A percentile compares a stretch with the other conserved stretches of the same genome.
These are phyloP conservation scores for Colletotrichum lini DNA, from an alignment of 2,329 filamentous ascomycete species.

Conservation along the genomic window DNA sequence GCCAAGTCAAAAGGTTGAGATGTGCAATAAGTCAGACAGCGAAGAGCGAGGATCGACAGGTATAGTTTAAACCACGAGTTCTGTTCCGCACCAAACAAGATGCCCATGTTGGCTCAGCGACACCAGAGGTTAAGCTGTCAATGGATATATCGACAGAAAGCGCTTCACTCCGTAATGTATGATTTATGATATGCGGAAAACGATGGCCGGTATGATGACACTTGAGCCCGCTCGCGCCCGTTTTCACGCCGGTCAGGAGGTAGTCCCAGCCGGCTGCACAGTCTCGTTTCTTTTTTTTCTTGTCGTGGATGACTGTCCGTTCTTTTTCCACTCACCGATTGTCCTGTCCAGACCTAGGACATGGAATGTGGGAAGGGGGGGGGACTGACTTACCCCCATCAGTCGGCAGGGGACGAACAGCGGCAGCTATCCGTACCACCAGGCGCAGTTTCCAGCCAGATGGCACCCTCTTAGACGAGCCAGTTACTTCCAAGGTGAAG, in stretches of 20 bases:
- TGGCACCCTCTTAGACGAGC: conserved; percentile 14
- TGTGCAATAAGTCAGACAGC: background rate
- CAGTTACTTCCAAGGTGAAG: background rate
- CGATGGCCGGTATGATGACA: conserved; percentile 9
- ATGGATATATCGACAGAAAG: background rate
- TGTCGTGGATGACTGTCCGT: too few relatives aligned
- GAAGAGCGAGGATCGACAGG: background rate
- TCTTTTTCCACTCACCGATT: background rate
- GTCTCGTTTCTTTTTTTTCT: background rate
- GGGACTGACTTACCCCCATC: background rate
- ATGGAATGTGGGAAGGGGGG: background rate
- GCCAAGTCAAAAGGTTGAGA: background rate
- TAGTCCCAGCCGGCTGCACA: background rate
- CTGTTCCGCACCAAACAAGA: background rate
- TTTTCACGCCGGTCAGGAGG: background rate
- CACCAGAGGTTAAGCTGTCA: background rate
- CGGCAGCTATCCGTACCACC: conserved; percentile 9
- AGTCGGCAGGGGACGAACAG: background rate
- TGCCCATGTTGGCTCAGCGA: background rate
- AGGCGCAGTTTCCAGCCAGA: conserved; percentile 26
- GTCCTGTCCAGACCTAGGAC: background rate
- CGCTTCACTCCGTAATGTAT: conserved; percentile 2
- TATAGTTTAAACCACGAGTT: conserved; percentile 9
- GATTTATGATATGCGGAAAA: conserved; percentile 21
- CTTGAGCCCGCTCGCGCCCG: background rate